Evolutionary conservation across 1,139 yeast species (phyloP), one percentile per base, ranked within the genome.

Genomic region (Candida tropicalis): DNA sequence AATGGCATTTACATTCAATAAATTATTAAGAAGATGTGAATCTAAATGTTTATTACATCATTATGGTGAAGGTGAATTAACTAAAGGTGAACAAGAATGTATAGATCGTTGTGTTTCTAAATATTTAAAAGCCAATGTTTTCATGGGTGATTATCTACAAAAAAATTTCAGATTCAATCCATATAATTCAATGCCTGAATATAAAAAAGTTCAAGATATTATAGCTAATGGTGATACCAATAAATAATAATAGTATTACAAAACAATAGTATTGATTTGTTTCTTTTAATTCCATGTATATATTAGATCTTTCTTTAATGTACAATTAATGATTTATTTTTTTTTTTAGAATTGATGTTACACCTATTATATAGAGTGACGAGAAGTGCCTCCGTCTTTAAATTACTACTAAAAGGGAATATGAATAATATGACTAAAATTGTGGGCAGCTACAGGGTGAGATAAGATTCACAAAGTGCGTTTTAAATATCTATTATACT

Each of bases 21-120:
- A 73, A 46, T 70, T 87, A 53, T 66, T 85, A 35, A 57, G 65
- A 20, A 73, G 75, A 15, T 87, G 96, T 62, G 72, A 76, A 41
- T 57, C 64, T 44, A 90, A 90, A 62, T 90, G 98, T 63, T 75
- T 90, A 36, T 83, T 84, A 7, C 75, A 66, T 44, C 82, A 79
- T 17, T 90, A 86, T 63, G 91, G 89, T 15, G 97, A 90, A 57
- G 76, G 79, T 12, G 97, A 90, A 27, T 67, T 88, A 43, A 79
- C 79, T 47, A 87, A 87, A 53, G 96, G 95, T 22, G 96, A 88
- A 59, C 65, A 70, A 51, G 73, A 79, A 41, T 88, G 96, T 60
- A 66, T 84, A 4, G 95, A 87, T 61, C 67, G 96, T 47, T 87
- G 96, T 66, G 90, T 85, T 32, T 65, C 80, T 44, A 88, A 88